These are phyloP conservation scores for Hymenoscyphus scutula DNA, from an alignment of 2,329 filamentous ascomycete species.

Conservation along the genomic window DNA sequence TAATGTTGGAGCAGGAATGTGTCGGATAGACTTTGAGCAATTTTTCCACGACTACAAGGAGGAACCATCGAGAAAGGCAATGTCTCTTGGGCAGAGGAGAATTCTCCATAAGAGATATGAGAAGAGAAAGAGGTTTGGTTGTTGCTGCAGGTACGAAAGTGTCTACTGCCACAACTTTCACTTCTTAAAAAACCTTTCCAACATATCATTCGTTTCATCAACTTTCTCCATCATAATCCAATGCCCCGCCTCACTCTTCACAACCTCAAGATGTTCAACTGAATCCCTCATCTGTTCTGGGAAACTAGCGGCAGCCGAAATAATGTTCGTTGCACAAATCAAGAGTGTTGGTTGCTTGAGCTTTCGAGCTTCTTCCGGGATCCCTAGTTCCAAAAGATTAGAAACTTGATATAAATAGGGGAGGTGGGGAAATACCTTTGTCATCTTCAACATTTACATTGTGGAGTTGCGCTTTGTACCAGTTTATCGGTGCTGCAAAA, in stretches of 20 bases:
- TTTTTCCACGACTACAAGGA: neutral
- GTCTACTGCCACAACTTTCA: too few species aligned
- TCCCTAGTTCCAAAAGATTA: conserved; percentile 6
- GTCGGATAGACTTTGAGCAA: neutral
- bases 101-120: neutral
- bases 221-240: conserved; percentile 24
- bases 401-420: neutral
- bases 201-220: conserved; percentile 18
- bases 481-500: conserved; percentile 21
- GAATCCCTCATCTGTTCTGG: conserved; percentile 19
- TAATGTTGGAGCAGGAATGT: too few species aligned
- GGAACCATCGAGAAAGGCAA: neutral
- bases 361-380: conserved; percentile 16
- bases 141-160: too few species aligned
- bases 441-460: conserved; percentile 21
- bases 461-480: conserved; percentile 22
- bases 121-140: too few species aligned
- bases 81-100: neutral
- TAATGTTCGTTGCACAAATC: conserved; percentile 17
- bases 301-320: conserved; percentile 18
- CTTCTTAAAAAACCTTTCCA: neutral
- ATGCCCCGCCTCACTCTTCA: conserved; percentile 18
- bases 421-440: conserved; percentile 7
- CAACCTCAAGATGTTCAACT: conserved; percentile 9
- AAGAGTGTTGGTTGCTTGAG: conserved; percentile 20